These are phyloP conservation scores for Hibiscus trionum DNA, from an alignment of 345 rosid species.

Conservation along the genomic window DNA sequence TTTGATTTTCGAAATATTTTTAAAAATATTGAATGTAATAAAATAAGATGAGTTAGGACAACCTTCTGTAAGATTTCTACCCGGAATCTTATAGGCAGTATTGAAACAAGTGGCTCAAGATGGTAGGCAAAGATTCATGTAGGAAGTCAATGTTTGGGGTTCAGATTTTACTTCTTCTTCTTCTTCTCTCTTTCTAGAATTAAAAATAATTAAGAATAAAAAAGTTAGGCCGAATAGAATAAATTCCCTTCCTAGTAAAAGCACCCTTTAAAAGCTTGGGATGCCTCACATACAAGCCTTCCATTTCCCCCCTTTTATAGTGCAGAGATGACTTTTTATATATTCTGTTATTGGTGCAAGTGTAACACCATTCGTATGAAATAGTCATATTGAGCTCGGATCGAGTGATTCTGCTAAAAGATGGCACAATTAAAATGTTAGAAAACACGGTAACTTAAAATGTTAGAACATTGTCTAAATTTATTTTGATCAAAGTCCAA, in stretches of 20 bases:
- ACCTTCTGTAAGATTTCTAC: background rate
- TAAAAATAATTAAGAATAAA: background rate
- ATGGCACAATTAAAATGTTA: too few species aligned
- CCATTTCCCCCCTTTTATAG: constrained; percentile 5
- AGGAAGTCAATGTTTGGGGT: background rate
- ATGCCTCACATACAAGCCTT: constrained; percentile 28
- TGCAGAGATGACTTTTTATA: background rate
- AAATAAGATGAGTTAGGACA: too few species aligned
- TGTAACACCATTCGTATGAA: too few species aligned
- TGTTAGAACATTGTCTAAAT: too few species aligned
- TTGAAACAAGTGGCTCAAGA: background rate
- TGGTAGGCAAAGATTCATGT: background rate
- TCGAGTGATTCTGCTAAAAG: too few species aligned
- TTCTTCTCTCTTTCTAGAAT: background rate
- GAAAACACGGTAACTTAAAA: too few species aligned
- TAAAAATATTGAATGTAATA: too few species aligned
- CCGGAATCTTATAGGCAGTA: background rate
- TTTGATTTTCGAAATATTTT: too few species aligned
- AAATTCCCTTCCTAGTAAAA: constrained; percentile 20
- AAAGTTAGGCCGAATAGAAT: constrained; percentile 14
- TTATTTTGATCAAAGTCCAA: too few species aligned
- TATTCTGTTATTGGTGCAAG: background rate
- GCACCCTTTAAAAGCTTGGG: constrained; percentile 22
- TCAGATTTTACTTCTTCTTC: background rate
- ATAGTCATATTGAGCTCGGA: too few species aligned